Percentiles rank a stretch among this genome's conserved stretches.
phyloP scores from a whole-genome alignment of 192 early-diverging fungal genomes.

The Backusella mclennaniae region DNA sequence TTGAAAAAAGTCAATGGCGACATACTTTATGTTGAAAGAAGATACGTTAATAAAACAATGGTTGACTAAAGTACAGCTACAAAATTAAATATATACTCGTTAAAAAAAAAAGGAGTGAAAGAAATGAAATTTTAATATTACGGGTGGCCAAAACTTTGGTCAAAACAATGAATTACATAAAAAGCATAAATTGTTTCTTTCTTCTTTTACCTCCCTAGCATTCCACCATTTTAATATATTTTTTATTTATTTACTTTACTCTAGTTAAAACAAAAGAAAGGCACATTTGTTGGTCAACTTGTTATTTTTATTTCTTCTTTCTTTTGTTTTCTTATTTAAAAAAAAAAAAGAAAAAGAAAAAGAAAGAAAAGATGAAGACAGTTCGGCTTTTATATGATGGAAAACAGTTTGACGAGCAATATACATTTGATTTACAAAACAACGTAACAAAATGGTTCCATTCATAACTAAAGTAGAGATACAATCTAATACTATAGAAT shows the following conservation, averaged over 20 bases:
- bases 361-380: slow-evolving; percentile 1
- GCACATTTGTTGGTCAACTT: background rate
- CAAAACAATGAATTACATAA: background rate
- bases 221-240: background rate
- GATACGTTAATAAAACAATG: background rate
- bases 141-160: background rate
- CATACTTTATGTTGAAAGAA: too few relatives aligned
- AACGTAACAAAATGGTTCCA: slow-evolving; percentile 2
- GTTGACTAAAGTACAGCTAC: background rate
- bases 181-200: background rate
- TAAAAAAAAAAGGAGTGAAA: background rate
- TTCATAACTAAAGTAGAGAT: background rate
- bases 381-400: background rate
- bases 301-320: background rate
- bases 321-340: slow-evolving; percentile 7
- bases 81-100: background rate
- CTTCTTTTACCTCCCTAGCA: background rate
- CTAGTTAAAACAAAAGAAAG: background rate
- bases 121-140: background rate
- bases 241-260: slow-evolving; percentile 1
- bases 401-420: slow-evolving; percentile 17
- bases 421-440: slow-evolving; percentile 11
- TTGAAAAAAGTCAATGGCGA: too few relatives aligned
- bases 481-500: background rate
- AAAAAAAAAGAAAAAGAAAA: background rate